phyloP scores from a whole-genome alignment of 192 early-diverging fungal genomes.

The Backusella morwellensis region DNA sequence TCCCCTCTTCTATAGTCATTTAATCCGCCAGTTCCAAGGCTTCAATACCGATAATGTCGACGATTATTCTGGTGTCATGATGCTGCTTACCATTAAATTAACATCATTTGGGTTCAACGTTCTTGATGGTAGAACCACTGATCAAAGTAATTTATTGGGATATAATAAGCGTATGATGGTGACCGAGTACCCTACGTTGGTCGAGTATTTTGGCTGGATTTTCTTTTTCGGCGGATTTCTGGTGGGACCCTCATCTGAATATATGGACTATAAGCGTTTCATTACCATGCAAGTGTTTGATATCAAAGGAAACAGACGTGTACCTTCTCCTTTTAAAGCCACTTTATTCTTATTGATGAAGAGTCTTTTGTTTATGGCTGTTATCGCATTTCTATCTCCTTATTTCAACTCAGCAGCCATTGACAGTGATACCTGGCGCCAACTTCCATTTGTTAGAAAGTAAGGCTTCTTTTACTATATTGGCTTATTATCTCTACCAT shows the following conservation, averaged over 20 bases:
- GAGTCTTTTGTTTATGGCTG: not conserved
- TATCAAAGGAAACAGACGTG: not conserved
- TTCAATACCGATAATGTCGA: constrained; percentile 47
- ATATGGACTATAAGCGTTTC: constrained; percentile 56
- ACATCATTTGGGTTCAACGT: constrained; percentile 87
- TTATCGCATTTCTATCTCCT: not conserved
- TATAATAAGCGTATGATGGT: constrained; percentile 71
- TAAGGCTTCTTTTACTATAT: not conserved
- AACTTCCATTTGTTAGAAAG: not conserved
- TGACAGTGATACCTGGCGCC: not conserved
- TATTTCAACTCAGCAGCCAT: not conserved
- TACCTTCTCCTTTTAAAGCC: not conserved
- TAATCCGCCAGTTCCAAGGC: constrained; percentile 41
- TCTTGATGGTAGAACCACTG: constrained; percentile 54
- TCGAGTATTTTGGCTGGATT: constrained; percentile 83
- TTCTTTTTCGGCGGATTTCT: constrained; percentile 89
- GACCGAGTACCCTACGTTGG: constrained; percentile 55
- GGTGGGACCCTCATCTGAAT: constrained; percentile 85
- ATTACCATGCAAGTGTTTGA: constrained; percentile 10
- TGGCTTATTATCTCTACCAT: not conserved
- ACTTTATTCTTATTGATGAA: not conserved
- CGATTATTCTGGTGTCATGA: constrained; percentile 90
- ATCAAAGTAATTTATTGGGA: constrained; percentile 46
- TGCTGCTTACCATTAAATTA: constrained; percentile 93
- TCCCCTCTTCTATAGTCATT: not conserved